Base-by-base conservation (phyloP, 148 eudicot species). In the Fagopyrum tataricum region DNA sequence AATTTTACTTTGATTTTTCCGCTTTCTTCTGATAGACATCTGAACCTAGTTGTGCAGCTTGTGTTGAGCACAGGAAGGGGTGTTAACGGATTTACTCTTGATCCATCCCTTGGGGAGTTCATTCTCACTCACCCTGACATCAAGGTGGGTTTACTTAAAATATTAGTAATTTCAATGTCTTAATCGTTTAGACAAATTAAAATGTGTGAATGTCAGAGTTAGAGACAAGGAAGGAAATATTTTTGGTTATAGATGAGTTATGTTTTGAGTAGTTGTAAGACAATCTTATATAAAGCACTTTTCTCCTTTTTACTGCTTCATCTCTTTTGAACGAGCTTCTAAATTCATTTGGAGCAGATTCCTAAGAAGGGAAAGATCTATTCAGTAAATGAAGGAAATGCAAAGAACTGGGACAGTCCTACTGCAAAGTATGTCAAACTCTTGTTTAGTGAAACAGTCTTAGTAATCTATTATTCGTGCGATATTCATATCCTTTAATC, bases 311-410 rank as follows among this genome's bases (percentile, higher is more conserved):
- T 56, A 56, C 23, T 18, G 10, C 3, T 68, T 3, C 43, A 20
- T 7, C 72, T 68, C 72, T 68, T 61, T 11, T 62, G n/a, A 62
- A 10, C 12, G 2, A 8, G 8, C 68, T 37, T 37, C 18, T 13
- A 31, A 31, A 37, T 37, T 62, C 69, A 4, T 64, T 6, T 17
- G 18, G 77, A 68, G 46, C 84, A 95, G 98, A 90, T 90, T 77
- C 98, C 98, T 23, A 91, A 86, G 79, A 91, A 88, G 77, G 98
- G 98, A 47, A 95, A 88, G 79, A 91, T 95, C 49, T 95, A 95
- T 77, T 95, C 98, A 7, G 96, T 95, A 49, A 95, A 95, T 80
- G 98, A 95, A 88, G 98, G 98, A 82, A 95, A 95, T 84, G 97
- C 98, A 44, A 90, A 88, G 86, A 95, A 91, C 74, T 95, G 98